These are phyloP conservation scores for Larix sibirica DNA, from an alignment of 83 land plant genomes.

Conservation along the genomic window DNA sequence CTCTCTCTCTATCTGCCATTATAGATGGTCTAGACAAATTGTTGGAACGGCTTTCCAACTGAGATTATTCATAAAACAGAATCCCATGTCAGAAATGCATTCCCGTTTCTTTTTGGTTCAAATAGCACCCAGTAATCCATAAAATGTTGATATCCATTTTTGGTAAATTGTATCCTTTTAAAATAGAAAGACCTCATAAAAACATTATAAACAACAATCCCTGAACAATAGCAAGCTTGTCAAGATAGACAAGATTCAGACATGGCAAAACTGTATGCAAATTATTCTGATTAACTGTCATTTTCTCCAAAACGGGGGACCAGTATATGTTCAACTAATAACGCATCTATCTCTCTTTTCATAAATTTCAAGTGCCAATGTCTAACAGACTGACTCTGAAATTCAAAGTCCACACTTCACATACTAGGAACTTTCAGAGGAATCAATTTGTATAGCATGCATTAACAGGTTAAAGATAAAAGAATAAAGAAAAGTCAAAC, in stretches of 20 bases:
- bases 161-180: neutral
- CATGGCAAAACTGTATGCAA: neutral
- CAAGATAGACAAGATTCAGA: neutral
- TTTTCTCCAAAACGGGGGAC: neutral
- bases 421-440: neutral
- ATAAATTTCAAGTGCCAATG: neutral
- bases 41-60: conserved; percentile 72
- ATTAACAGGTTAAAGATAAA: neutral
- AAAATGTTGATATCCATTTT: neutral
- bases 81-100: neutral
- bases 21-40: conserved; percentile 47
- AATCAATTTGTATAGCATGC: neutral
- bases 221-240: neutral
- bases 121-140: neutral
- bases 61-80: conserved; percentile 3
- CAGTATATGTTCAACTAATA: neutral
- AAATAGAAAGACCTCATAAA: neutral
- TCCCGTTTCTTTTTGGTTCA: neutral
- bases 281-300: neutral
- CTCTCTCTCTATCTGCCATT: conserved; percentile 65
- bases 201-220: neutral
- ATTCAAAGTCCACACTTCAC: neutral
- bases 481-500: neutral
- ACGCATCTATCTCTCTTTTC: neutral
- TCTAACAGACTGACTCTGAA: neutral